These are phyloP conservation scores for Agaricus blazei DNA, from an alignment of 768 basidiomycete genomes.

Conservation along the genomic window DNA sequence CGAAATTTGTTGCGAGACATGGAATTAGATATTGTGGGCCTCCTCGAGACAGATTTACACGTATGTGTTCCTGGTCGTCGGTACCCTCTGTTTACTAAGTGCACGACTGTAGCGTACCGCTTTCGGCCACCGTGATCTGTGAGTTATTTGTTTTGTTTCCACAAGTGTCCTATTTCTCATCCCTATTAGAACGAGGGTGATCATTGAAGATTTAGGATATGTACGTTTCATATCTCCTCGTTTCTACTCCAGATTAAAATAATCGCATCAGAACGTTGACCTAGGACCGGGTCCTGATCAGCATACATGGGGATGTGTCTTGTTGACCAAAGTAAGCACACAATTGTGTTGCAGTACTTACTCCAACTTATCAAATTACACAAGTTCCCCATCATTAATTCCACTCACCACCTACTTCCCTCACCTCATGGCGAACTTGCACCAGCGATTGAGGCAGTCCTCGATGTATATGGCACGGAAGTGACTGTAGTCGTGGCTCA, in stretches of 20 bases:
- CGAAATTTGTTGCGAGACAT: conserved; percentile 64
- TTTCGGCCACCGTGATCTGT: conserved; percentile 86
- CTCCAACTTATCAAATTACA: not conserved
- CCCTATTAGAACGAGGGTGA: conserved; percentile 58
- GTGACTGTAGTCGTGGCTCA: conserved; percentile 86
- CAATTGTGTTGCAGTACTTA: not conserved
- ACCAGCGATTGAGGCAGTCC: conserved; percentile 81
- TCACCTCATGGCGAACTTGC: conserved; percentile 85
- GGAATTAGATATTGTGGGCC: conserved; percentile 79
- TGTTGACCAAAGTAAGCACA: conserved; percentile 65
- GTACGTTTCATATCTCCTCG: conserved; percentile 36
- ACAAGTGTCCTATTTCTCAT: conserved; percentile 7
- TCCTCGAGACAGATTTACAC: conserved; percentile 83
- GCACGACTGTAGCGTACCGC: conserved; percentile 26
- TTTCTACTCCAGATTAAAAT: conserved; percentile 1
- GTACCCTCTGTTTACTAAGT: not conserved
- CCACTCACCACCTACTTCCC: conserved; percentile 81
- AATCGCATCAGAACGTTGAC: conserved; percentile 66
- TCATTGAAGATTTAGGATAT: conserved; percentile 75
- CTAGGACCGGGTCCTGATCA: conserved; percentile 83
- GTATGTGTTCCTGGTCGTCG: conserved; percentile 36
- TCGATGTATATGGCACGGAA: conserved; percentile 73
- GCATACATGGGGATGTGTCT: conserved; percentile 85
- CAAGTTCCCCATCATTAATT: conserved; percentile 84
- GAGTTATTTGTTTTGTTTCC: conserved; percentile 11